Evolutionary conservation across 1,284 basidiomycete species (phyloP).

Genomic region (Fomitopsis schrenkii): DNA sequence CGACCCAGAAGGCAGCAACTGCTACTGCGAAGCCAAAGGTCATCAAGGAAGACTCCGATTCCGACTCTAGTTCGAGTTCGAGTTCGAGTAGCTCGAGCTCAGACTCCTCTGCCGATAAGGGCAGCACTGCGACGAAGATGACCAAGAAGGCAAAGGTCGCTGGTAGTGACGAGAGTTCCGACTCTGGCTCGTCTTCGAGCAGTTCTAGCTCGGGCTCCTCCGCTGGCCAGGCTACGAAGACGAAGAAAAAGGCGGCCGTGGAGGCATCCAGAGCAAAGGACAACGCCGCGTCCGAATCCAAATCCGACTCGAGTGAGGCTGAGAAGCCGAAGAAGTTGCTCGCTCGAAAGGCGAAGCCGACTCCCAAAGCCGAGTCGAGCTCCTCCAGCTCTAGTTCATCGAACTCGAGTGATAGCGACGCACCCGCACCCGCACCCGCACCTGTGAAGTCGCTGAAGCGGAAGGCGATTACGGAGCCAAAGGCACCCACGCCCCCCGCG

Average conservation of each 20-base stretch:
- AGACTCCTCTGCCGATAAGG: too few relatives aligned
- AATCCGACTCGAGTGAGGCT: slow-evolving; percentile 4
- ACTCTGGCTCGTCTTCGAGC: background rate
- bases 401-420: slow-evolving; percentile 5
- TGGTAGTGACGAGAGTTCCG: background rate
- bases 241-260: background rate
- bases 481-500: background rate
- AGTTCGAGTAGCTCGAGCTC: background rate
- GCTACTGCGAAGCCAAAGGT: too few relatives aligned
- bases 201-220: background rate
- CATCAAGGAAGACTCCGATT: slow-evolving; percentile 1
- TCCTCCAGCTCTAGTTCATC: slow-evolving; percentile 8
- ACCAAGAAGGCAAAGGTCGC: slow-evolving; percentile 1
- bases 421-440: background rate
- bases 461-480: background rate
- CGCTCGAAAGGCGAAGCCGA: background rate
- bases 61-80: slow-evolving; percentile 9
- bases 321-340: background rate
- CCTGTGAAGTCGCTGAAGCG: background rate
- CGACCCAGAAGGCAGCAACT: background rate
- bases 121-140: background rate
- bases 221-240: background rate
- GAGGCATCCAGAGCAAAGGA: background rate
- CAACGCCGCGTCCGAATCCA: slow-evolving; percentile 2
- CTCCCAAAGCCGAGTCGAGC: background rate